A percentile compares a stretch with the other conserved stretches of the same genome.
Evolutionary conservation across 371 early-diverging fungal genomes (phyloP).

Genomic region (Mortierella sp.): DNA sequence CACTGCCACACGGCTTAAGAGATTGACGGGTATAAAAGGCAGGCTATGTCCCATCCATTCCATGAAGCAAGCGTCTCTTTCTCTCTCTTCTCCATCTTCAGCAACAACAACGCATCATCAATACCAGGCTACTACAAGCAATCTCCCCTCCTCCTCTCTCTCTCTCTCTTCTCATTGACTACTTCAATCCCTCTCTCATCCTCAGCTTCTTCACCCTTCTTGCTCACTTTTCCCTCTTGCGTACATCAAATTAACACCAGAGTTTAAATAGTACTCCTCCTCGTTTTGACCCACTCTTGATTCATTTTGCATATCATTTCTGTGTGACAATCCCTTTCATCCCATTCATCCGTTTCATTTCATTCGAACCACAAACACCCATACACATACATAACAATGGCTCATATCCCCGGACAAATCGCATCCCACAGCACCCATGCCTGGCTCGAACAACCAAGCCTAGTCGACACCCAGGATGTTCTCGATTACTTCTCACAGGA

Average conservation of each 20-base stretch:
- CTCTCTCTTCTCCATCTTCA: neutral
- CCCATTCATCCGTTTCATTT: neutral
- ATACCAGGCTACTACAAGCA: neutral
- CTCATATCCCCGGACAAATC: neutral
- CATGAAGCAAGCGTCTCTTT: conserved; percentile 14
- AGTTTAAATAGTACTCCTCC: neutral
- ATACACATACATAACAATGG: neutral
- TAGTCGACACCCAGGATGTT: conserved; percentile 5
- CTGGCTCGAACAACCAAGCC: conserved; percentile 9
- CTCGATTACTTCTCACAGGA: conserved; percentile 20
- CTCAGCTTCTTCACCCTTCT: too few species aligned
- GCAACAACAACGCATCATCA: neutral
- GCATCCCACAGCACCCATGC: neutral
- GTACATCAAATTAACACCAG: too few species aligned
- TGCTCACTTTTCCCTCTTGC: too few species aligned
- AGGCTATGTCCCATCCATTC: conserved; percentile 1
- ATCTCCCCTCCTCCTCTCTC: neutral
- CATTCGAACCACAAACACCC: neutral
- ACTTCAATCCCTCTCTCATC: too few species aligned
- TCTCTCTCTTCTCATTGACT: neutral
- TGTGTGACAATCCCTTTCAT: neutral
- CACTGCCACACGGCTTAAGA: conserved; percentile 25
- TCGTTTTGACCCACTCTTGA: neutral
- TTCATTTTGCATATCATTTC: neutral
- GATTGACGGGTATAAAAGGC: conserved; percentile 6